Conservation (phyloP, 2,329 filamentous ascomycete genomes). For the Exserohilum rostratum region DNA sequence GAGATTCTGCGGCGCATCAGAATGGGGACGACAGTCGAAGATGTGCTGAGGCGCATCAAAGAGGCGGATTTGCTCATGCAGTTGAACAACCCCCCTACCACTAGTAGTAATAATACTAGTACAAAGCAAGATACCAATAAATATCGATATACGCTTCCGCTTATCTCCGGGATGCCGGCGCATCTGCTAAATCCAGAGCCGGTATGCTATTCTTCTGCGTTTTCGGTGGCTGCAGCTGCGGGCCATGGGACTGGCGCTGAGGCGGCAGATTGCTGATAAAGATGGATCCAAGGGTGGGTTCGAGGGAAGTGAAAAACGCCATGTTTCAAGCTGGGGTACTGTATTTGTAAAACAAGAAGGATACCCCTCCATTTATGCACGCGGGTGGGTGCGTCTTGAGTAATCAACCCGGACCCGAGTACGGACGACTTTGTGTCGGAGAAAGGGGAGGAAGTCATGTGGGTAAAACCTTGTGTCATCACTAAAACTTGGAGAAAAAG, state of each 20-base stretch:
- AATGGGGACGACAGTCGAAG: conserved; percentile 15
- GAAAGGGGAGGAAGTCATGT: too few species aligned
- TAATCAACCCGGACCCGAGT: too few species aligned
- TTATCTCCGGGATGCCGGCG: background rate
- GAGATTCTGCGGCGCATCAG: conserved; percentile 22
- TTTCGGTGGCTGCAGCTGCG: too few species aligned
- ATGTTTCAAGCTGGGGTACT: too few species aligned
- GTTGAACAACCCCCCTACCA: conserved; percentile 12
- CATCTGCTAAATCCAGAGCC: background rate
- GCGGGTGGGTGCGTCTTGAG: too few species aligned
- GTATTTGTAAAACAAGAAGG: too few species aligned
- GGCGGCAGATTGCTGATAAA: background rate
- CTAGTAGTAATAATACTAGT: too few species aligned
- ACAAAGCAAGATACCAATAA: background rate
- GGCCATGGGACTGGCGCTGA: background rate
- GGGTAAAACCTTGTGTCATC: too few species aligned
- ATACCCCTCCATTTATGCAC: too few species aligned
- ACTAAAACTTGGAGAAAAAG: too few species aligned
- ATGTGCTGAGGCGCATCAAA: conserved; percentile 18
- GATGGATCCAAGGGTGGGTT: background rate
- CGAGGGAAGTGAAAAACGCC: too few species aligned
- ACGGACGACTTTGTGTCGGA: too few species aligned
- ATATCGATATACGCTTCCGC: background rate
- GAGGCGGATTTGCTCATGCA: conserved; percentile 23
- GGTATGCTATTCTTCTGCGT: background rate